phyloP scores from a whole-genome alignment of 176 grass and related monocot genomes.

The Carex myosuroides region DNA sequence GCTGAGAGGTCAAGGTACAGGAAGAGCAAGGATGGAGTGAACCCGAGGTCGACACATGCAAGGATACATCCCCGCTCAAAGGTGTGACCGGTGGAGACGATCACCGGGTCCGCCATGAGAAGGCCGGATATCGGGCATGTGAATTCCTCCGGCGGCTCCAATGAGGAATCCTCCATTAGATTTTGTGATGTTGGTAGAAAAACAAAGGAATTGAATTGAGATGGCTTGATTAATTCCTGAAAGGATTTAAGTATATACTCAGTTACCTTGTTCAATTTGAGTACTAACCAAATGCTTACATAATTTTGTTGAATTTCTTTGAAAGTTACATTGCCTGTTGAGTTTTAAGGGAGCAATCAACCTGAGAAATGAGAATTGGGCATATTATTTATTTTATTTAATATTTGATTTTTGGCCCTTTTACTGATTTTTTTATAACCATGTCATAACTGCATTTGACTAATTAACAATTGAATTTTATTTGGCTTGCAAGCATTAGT shows the following conservation, averaged over 20 bases:
- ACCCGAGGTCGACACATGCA: slow-evolving; percentile 50
- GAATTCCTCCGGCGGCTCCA: slow-evolving; percentile 34
- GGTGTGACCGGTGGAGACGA: slow-evolving; percentile 50
- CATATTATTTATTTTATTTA: background rate
- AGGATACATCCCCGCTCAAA: slow-evolving; percentile 64
- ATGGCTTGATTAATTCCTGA: background rate
- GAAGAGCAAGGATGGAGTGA: slow-evolving; percentile 32
- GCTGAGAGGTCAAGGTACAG: slow-evolving; percentile 2
- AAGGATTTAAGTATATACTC: background rate
- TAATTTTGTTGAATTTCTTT: background rate
- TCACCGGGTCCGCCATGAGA: slow-evolving; percentile 78
- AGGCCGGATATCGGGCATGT: slow-evolving; percentile 42
- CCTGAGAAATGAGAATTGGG: background rate
- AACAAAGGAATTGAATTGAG: background rate
- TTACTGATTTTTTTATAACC: background rate
- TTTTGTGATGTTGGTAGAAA: background rate
- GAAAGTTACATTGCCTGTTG: background rate
- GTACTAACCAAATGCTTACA: background rate
- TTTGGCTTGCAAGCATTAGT: background rate
- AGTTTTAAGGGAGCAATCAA: background rate
- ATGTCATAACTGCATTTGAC: background rate
- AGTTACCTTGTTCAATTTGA: background rate
- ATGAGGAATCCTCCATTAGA: slow-evolving; percentile 17
- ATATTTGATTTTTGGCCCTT: background rate
- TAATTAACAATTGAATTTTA: background rate